These are phyloP conservation scores for Ilyonectria sp. DNA, from an alignment of 2,329 filamentous ascomycete species.

Conservation along the genomic window DNA sequence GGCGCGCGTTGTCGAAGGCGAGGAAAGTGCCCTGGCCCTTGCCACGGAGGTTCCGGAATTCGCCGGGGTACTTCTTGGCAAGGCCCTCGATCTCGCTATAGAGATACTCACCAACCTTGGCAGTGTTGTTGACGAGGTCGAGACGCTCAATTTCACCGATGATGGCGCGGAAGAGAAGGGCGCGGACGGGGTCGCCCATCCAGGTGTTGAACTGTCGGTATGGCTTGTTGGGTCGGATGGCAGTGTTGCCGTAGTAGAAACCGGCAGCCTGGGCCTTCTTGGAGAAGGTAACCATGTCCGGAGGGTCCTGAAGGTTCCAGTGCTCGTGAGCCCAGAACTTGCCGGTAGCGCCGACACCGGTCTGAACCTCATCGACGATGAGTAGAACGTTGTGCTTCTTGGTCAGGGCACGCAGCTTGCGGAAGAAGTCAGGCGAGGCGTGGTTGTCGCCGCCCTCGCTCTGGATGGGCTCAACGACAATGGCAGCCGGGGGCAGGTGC, in stretches of 20 bases:
- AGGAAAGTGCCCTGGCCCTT: conserved; percentile 94
- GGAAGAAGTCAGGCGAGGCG: conserved; percentile 90
- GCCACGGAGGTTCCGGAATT: conserved; percentile 88
- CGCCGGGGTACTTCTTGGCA: conserved; percentile 78
- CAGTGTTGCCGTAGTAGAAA: conserved; percentile 89
- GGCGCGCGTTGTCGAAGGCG: conserved; percentile 86
- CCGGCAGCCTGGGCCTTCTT: conserved; percentile 97
- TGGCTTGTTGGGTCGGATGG: conserved; percentile 89
- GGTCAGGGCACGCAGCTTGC: conserved; percentile 84
- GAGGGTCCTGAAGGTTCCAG: conserved; percentile 85
- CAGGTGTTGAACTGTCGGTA: conserved; percentile 98
- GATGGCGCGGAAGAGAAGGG: conserved; percentile 89
- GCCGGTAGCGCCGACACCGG: conserved; percentile 91
- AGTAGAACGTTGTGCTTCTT: conserved; percentile 83
- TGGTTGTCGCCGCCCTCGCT: conserved; percentile 97
- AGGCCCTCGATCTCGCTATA: conserved; percentile 79
- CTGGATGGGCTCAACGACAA: conserved; percentile 92
- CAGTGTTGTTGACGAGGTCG: conserved; percentile 85
- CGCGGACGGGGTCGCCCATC: conserved; percentile 93
- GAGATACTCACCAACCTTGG: conserved; percentile 83
- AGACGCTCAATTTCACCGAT: conserved; percentile 84
- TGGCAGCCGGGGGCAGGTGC: conserved; percentile 84
- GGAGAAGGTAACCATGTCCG: conserved; percentile 95
- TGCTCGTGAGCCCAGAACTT: conserved; percentile 98
- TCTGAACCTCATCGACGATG: conserved; percentile 96